These are phyloP conservation scores for Conringia planisiliqua DNA, from an alignment of 345 rosid species.

Conservation along the genomic window DNA sequence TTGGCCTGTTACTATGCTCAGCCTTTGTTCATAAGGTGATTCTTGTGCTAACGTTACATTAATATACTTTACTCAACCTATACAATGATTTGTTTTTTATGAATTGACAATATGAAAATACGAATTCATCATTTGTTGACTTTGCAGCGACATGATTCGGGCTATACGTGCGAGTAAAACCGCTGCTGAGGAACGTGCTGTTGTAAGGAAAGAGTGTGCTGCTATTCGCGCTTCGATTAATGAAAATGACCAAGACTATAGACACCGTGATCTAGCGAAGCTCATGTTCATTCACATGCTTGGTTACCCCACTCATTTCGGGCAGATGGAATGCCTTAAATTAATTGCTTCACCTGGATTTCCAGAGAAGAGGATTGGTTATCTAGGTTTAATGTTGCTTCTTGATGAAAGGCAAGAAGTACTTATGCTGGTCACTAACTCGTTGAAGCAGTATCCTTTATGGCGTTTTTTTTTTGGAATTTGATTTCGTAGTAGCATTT, in stretches of 20 bases:
- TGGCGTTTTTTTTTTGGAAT: not conserved
- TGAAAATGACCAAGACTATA: constrained; percentile 83
- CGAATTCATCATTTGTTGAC: not conserved
- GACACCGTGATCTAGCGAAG: constrained; percentile 92
- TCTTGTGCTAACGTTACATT: not conserved
- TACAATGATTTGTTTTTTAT: not conserved
- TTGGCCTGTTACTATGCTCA: not conserved
- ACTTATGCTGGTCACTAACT: constrained; percentile 94
- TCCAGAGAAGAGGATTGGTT: constrained; percentile 98
- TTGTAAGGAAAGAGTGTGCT: constrained; percentile 95
- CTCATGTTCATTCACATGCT: constrained; percentile 99
- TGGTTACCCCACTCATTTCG: constrained; percentile 99
- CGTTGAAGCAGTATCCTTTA: constrained; percentile 93
- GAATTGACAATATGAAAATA: not conserved
- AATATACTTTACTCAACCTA: not conserved
- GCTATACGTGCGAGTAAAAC: constrained; percentile 98
- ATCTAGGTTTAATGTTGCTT: constrained; percentile 92
- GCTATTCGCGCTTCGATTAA: constrained; percentile 85
- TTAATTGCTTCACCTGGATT: constrained; percentile 90
- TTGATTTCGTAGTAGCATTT: not conserved
- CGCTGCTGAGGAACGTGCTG: constrained; percentile 96
- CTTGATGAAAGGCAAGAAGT: constrained; percentile 99
- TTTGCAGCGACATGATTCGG: constrained; percentile 92
- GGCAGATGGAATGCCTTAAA: constrained; percentile 96
- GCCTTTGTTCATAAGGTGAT: not conserved